Evolutionary conservation across 176 grass and related monocot genomes (phyloP).

Genomic region (Oryza longistaminata): DNA sequence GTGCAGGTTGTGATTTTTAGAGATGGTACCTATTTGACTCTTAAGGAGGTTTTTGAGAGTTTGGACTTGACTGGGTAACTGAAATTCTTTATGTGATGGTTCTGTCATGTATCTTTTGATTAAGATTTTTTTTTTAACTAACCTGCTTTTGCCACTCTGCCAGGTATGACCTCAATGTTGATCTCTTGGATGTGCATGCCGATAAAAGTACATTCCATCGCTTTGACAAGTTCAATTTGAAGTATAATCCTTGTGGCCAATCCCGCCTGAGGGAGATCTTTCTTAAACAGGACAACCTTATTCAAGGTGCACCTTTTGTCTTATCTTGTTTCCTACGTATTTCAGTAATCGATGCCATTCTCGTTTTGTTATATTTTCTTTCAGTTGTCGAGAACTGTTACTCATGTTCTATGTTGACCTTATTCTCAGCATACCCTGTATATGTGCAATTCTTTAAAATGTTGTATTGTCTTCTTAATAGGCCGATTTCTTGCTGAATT

Average conservation of each 20-base stretch:
- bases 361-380: not conserved
- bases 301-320: constrained; percentile 66
- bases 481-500: constrained; percentile 88
- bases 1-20: constrained; percentile 94
- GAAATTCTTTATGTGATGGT: constrained; percentile 21
- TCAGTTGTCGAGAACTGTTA: not conserved
- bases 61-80: constrained; percentile 93
- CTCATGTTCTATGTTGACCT: constrained; percentile 9
- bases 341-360: not conserved
- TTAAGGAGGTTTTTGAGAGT: constrained; percentile 96
- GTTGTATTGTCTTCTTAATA: constrained; percentile 21
- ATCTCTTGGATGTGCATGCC: constrained; percentile 95
- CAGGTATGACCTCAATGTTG: constrained; percentile 97
- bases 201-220: constrained; percentile 99
- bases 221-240: constrained; percentile 97
- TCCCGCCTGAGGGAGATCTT: constrained; percentile 93
- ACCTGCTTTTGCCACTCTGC: constrained; percentile 12
- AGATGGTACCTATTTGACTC: constrained; percentile 93
- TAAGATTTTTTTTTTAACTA: not conserved
- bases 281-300: constrained; percentile 96
- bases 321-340: constrained; percentile 24
- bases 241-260: constrained; percentile 96
- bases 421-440: not conserved
- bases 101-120: constrained; percentile 5
- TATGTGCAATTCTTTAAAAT: constrained; percentile 19